Percentiles rank a stretch among this genome's conserved stretches.
phyloP scores from a whole-genome alignment of 305 asterid genomes.

The Solanum hybrid region DNA sequence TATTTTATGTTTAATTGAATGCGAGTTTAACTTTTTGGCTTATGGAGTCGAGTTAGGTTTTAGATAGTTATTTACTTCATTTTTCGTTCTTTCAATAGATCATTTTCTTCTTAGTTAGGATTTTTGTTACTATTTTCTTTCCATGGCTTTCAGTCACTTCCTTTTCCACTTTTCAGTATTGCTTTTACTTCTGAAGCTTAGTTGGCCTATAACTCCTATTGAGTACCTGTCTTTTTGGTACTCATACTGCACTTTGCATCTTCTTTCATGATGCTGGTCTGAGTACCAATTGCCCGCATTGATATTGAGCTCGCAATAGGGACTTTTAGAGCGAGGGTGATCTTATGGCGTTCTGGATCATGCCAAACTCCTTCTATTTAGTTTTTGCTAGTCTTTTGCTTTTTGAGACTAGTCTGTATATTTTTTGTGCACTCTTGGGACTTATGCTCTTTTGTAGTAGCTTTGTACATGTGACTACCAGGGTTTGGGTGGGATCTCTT shows the following conservation, averaged over 20 bases:
- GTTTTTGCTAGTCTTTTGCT: not conserved
- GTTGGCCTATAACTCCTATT: not conserved
- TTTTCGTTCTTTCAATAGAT: not conserved
- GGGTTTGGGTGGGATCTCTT: too few species aligned
- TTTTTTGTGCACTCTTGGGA: too few species aligned
- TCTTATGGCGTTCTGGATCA: not conserved
- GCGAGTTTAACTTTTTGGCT: not conserved
- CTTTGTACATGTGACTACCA: too few species aligned
- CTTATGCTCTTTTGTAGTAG: too few species aligned
- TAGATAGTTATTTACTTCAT: not conserved
- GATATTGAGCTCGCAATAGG: not conserved
- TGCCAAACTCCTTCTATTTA: not conserved
- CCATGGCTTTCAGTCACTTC: not conserved
- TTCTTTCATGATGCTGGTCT: not conserved
- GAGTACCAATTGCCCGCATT: not conserved
- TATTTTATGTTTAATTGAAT: not conserved
- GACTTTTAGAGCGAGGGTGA: not conserved
- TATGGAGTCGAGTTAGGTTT: not conserved
- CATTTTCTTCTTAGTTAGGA: not conserved
- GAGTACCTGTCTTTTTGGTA: not conserved
- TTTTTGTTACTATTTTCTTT: too few species aligned
- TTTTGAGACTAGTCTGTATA: not conserved
- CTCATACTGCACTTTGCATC: not conserved
- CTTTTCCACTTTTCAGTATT: not conserved
- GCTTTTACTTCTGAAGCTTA: not conserved